Evolutionary conservation across 805 yeast species (phyloP).

Genomic region (Kodamaea restingae): DNA sequence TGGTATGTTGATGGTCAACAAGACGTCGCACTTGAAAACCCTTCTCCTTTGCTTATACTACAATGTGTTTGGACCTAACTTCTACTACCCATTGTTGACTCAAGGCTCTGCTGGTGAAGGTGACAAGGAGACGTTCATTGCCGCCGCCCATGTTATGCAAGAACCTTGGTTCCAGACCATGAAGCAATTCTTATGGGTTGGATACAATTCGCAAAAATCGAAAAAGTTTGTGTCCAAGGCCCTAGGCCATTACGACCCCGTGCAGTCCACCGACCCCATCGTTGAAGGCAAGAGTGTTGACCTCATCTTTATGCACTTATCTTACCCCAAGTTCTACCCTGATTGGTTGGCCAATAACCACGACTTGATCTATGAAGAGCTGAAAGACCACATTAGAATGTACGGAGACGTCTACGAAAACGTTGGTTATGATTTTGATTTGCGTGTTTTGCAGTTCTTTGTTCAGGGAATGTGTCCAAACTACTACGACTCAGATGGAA

Average conservation of each 20-base stretch:
- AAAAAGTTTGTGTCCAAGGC: slow-evolving; percentile 21
- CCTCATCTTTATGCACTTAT: slow-evolving; percentile 51
- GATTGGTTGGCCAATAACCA: slow-evolving; percentile 27
- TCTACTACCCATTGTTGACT: slow-evolving; percentile 62
- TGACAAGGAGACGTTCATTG: slow-evolving; percentile 72
- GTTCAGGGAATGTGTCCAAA: slow-evolving; percentile 37
- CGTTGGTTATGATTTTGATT: slow-evolving; percentile 42
- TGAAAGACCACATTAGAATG: slow-evolving; percentile 38
- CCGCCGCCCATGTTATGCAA: slow-evolving; percentile 55
- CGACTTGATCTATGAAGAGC: slow-evolving; percentile 31
- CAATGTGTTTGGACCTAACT: slow-evolving; percentile 60
- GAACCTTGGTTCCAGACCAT: slow-evolving; percentile 51
- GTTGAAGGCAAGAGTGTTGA: slow-evolving; percentile 14
- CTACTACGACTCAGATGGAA: slow-evolving; percentile 27
- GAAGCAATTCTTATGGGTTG: slow-evolving; percentile 41
- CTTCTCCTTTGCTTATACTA: slow-evolving; percentile 59
- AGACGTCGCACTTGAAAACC: slow-evolving; percentile 54
- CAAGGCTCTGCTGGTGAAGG: slow-evolving; percentile 80
- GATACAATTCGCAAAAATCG: slow-evolving; percentile 29
- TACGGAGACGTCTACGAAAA: slow-evolving; percentile 31
- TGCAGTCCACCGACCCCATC: slow-evolving; percentile 12
- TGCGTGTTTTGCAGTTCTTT: slow-evolving; percentile 35
- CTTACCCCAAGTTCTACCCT: slow-evolving; percentile 51
- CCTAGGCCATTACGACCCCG: slow-evolving; percentile 41
- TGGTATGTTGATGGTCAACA: slow-evolving; percentile 64